phyloP scores from a whole-genome alignment of 2,329 filamentous ascomycete genomes.

The Aspergillus ochraceus region DNA sequence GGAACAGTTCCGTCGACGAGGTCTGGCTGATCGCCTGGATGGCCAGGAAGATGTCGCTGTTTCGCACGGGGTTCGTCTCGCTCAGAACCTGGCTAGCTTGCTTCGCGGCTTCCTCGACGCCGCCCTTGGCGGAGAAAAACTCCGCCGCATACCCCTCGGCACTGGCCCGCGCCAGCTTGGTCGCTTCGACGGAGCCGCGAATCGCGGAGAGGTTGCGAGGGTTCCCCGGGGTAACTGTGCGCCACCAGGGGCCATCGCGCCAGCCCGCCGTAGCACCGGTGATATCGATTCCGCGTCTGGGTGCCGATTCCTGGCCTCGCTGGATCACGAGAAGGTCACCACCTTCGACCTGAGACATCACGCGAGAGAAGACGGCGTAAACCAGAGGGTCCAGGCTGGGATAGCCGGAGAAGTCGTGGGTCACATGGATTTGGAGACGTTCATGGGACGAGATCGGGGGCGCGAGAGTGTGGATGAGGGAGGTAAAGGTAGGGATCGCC shows the following conservation, averaged over 20 bases:
- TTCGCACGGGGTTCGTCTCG: conserved; percentile 85
- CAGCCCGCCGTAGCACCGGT: conserved; percentile 58
- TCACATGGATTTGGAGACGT: conserved; percentile 94
- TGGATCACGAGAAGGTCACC: conserved; percentile 93
- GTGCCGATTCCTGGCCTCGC: conserved; percentile 80
- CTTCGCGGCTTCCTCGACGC: conserved; percentile 75
- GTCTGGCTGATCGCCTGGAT: conserved; percentile 79
- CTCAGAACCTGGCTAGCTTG: conserved; percentile 76
- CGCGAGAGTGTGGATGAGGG: conserved; percentile 90
- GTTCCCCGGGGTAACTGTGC: conserved; percentile 57
- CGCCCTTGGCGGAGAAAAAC: conserved; percentile 76
- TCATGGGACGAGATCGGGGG: conserved; percentile 97
- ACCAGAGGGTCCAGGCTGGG: conserved; percentile 91
- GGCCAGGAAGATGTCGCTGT: conserved; percentile 92
- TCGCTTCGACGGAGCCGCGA: conserved; percentile 78
- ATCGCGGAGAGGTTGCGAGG: conserved; percentile 77
- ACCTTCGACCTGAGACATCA: conserved; percentile 99
- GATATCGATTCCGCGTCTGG: conserved; percentile 59
- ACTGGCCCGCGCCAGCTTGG: conserved; percentile 84
- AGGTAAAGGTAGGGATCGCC: conserved; percentile 91
- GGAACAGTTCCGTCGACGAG: conserved; percentile 67
- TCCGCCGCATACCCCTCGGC: conserved; percentile 86
- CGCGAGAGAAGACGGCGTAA: conserved; percentile 85
- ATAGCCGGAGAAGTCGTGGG: conserved; percentile 92
- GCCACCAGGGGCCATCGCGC: conserved; percentile 97